Conservation (phyloP, 345 rosid genomes). For the Melaleuca quinquenervia region DNA sequence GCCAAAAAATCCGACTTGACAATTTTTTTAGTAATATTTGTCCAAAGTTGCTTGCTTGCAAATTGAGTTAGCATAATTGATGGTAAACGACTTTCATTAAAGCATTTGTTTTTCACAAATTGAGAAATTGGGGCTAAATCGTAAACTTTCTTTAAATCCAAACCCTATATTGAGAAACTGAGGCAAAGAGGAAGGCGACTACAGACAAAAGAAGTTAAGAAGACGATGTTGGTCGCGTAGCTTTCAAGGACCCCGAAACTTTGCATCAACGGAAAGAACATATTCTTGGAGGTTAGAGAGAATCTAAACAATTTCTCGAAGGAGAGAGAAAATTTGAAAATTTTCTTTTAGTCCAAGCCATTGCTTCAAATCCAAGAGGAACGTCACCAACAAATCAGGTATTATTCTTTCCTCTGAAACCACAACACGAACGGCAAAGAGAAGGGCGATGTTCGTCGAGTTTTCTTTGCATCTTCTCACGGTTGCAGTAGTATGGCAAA, state of each 20-base stretch:
- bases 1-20: neutral
- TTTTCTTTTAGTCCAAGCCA: no score
- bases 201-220: neutral
- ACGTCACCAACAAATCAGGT: no score
- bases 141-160: neutral
- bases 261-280: no score
- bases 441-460: neutral
- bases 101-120: neutral
- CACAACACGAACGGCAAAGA: neutral
- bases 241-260: neutral
- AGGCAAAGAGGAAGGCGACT: fast-evolving
- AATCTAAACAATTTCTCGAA: no score
- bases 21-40: neutral
- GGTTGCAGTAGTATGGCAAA: neutral
- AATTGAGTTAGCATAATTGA: neutral
- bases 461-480: neutral
- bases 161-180: neutral
- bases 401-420: neutral
- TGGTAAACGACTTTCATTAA: fast-evolving
- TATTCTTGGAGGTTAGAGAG: no score
- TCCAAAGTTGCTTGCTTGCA: neutral
- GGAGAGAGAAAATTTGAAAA: no score
- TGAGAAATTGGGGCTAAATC: neutral
- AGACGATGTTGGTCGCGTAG: fast-evolving
- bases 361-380: no score